Base-by-base conservation (phyloP, 306 rosid genomes). In the Mimosa bimucronata region DNA sequence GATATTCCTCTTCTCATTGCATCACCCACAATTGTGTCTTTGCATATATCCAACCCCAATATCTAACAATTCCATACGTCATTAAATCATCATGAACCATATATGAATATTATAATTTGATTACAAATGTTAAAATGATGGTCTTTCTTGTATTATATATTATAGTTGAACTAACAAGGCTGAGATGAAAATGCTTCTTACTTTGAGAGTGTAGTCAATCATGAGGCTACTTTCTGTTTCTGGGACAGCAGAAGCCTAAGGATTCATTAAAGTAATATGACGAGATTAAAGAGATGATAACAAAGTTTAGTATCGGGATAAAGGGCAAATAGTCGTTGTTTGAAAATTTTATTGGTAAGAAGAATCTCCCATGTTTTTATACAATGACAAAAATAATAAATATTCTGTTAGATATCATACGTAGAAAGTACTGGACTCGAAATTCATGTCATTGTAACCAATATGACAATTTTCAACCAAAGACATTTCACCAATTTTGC, bases 11-110 rank as follows among this genome's bases (percentile, higher is more conserved):
- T 74, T 2, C 66, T 62, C 91, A 88, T 86, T 0, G 82, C 89
- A 77, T 86, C 91, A 30, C 91, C 89, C 10, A 88, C 89, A 6
- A 86, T 72, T 8, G 88, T 88, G 61, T 88, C 89, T 78, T 77
- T 82, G 85, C 91, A 88, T 4, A 84, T 86, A 42, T 86, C 91
- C 31, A 86, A 77, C 46, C 91, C 91, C 48, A 88, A 65, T 41
- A 88, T 84, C 91, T 88, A 19, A 11, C 16, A 34, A 45, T 45
- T 42, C 61, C 84, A 85, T 67, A 3, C 38, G 38, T 34, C 5
- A 34, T 34, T 34, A 34, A 34, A 2, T 34, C 38, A 42, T 58
- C 58, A 37, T 40, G 18, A 34, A 25, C 62, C 15, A 18, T 23
- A 2, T 34, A n/a, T n/a, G 1, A 69, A 79, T 10, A 11, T 44